Conservation (phyloP, 129 eudicot species). For the Kitagawia praeruptora region DNA sequence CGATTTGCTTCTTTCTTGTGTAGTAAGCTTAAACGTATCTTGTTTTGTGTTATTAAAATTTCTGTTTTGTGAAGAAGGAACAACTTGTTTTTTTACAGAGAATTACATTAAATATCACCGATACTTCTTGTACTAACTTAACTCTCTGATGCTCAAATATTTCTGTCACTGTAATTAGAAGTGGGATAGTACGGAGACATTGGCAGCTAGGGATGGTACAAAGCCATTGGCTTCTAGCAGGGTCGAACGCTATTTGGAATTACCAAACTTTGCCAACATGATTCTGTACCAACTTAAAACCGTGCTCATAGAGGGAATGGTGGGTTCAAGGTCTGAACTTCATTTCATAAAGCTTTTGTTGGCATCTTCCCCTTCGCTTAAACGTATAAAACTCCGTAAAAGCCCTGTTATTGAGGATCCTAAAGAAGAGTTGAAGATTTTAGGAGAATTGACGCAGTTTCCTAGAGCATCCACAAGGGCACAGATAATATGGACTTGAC, state of each 20-base stretch:
- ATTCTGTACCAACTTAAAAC: neutral
- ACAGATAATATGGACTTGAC: neutral
- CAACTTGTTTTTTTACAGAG: too few species aligned
- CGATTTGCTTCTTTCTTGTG: too few species aligned
- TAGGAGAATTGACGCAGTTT: neutral
- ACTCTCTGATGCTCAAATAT: neutral
- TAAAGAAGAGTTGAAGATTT: neutral
- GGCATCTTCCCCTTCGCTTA: neutral
- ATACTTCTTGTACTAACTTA: neutral
- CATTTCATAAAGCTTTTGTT: neutral
- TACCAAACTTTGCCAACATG: neutral
- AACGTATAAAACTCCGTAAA: neutral
- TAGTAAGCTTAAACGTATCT: too few species aligned
- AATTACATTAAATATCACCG: too few species aligned
- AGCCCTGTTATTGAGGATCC: neutral
- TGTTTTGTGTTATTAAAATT: too few species aligned
- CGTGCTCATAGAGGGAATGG: neutral
- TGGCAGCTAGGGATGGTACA: neutral
- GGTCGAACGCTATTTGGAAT: neutral
- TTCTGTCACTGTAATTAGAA: neutral
- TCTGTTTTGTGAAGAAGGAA: neutral
- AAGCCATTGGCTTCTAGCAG: neutral
- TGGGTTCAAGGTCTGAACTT: neutral
- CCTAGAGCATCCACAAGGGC: slow-evolving; percentile 1
- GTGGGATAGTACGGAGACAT: neutral